A percentile compares a stretch with the other conserved stretches of the same genome.
Conservation (phyloP, 164 flowering plant genomes). For the Pachysandra terminalis region DNA sequence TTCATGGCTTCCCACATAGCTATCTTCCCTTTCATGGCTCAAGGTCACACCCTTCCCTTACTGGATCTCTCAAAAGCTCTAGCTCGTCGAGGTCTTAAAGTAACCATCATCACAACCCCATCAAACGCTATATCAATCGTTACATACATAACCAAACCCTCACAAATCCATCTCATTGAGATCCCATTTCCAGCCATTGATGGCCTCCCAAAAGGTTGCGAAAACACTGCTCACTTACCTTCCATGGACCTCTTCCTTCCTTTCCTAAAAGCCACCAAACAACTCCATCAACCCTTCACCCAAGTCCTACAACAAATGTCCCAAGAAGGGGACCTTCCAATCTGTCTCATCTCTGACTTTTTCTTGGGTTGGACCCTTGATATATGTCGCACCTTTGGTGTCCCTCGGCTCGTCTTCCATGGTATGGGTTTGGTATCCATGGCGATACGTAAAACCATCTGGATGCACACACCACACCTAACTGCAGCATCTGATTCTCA, state of each 20-base stretch:
- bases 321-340: conserved; percentile 18
- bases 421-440: conserved; percentile 38
- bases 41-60: conserved; percentile 37
- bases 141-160: neutral
- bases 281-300: conserved; percentile 25
- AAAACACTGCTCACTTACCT: conserved; percentile 32
- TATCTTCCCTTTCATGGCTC: conserved; percentile 39
- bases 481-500: neutral
- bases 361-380: conserved; percentile 34
- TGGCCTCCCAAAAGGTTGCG: conserved; percentile 26
- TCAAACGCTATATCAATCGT: conserved; percentile 21
- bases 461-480: neutral
- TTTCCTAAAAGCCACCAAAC: conserved; percentile 19
- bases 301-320: conserved; percentile 15
- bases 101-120: conserved; percentile 40
- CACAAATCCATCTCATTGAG: conserved; percentile 11
- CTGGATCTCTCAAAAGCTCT: conserved; percentile 31
- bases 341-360: conserved; percentile 38
- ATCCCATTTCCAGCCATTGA: conserved; percentile 27
- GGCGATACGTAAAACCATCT: conserved; percentile 16
- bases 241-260: conserved; percentile 19
- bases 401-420: conserved; percentile 37
- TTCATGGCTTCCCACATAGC: conserved; percentile 19
- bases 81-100: conserved; percentile 13
- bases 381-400: conserved; percentile 16